Evolutionary conservation across 805 yeast species (phyloP), one percentile per base, ranked within the genome.

Genomic region (Pachysolen tannophilus): DNA sequence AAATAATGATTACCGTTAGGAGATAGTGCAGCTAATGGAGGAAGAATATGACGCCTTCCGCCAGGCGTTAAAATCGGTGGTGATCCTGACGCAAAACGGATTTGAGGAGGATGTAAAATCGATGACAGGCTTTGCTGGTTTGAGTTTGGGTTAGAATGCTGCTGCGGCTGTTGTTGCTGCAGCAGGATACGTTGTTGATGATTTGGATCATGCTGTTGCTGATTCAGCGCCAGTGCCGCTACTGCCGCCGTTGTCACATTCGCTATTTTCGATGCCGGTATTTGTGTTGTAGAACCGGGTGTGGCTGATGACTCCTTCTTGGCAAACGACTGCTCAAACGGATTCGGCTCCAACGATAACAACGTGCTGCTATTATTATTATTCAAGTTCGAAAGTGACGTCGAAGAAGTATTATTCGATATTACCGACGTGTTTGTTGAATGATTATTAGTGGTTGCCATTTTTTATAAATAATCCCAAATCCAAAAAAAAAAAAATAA

Each of bases 271-370:
- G n/a, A 30, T 26, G 33, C 28, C 29, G 28, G 44, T 33, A 23
- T 29, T 32, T 9, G 45, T 33, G 17, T 37, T 31, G n/a, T n/a
- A 28, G 37, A 30, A 20, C 23, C 28, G 10, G 46, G 34, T 18
- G 33, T 38, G 5, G 21, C 20, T 20, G 25, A 31, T n/a, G 46
- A 35, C 21, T 39, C 37, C 17, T 67, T 69, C 41, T 75, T 77
- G 3, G 92, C 96, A 61, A 90, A 90, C 33, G 95, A 83, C 56
- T 82, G 83, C 57, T 90, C 98, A 53, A 90, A 90, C 4, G 97
- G 97, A 50, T 90, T 90, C 8, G 92, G 95, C 56, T 92, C 98
- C 39, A 87, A 15, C 10, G 37, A 33, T 16, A 37, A 23, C n/a
- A 35, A 32, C 20, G 25, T 37, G 10, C 30, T 30, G 5, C 35